phyloP scores from a whole-genome alignment of 306 rosid species.

The Lotus japonicus region DNA sequence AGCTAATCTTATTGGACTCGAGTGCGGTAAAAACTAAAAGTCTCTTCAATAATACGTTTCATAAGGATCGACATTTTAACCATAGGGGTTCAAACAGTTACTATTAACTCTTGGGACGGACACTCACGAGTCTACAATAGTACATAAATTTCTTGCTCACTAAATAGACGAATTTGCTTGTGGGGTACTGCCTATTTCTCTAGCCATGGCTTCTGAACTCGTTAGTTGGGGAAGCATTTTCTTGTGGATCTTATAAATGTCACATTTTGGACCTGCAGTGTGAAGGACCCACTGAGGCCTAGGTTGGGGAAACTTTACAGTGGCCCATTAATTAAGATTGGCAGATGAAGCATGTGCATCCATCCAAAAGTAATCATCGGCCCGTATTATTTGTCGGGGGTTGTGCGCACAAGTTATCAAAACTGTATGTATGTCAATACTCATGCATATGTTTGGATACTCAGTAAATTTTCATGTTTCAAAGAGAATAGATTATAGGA shows the following conservation, averaged over 20 bases:
- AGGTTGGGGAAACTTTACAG: neutral
- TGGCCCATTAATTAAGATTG: constrained; percentile 19
- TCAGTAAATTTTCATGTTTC: too few species aligned
- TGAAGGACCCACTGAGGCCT: constrained; percentile 6
- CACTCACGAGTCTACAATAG: too few species aligned
- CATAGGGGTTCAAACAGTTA: too few species aligned
- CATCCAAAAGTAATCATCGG: neutral
- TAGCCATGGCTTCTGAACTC: neutral
- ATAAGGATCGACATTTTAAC: too few species aligned
- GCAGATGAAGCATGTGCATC: constrained; percentile 8
- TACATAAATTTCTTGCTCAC: too few species aligned
- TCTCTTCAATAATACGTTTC: too few species aligned
- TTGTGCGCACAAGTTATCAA: constrained; percentile 16
- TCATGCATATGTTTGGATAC: neutral
- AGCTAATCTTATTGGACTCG: too few species aligned
- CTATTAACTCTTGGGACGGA: too few species aligned
- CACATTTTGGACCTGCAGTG: neutral
- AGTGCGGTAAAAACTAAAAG: too few species aligned
- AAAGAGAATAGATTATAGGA: too few species aligned
- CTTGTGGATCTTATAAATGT: constrained; percentile 26
- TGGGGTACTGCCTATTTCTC: neutral
- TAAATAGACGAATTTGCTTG: too few species aligned
- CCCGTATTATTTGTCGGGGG: constrained; percentile 1
- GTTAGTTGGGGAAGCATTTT: constrained; percentile 31
- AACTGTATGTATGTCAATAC: neutral